These are phyloP conservation scores for Pythium plurisporium DNA, from an alignment of 352 stramenopile species.

Conservation along the genomic window DNA sequence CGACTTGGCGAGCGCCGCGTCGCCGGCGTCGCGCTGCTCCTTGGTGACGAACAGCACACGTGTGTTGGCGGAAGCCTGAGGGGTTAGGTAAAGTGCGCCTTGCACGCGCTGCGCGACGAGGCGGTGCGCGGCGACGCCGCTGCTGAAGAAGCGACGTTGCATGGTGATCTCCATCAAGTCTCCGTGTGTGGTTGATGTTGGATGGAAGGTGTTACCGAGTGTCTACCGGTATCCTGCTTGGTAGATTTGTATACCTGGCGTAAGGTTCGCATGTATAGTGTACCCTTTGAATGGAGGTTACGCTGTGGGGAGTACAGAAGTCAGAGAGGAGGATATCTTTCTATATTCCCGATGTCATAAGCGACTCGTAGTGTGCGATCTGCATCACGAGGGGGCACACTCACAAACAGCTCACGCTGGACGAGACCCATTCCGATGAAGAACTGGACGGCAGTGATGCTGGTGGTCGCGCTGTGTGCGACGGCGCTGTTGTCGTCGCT, in stretches of 20 bases:
- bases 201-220: not conserved
- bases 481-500: constrained; percentile 14
- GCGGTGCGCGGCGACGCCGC: constrained; percentile 30
- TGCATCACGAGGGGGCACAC: constrained; percentile 1
- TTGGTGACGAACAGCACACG: constrained; percentile 58
- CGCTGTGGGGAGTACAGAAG: not conserved
- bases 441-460: constrained; percentile 14
- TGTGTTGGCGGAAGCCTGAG: constrained; percentile 23
- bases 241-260: no score
- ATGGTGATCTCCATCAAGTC: constrained; percentile 21
- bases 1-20: constrained; percentile 24
- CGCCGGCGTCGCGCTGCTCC: constrained; percentile 19
- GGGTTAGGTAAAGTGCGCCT: constrained; percentile 33
- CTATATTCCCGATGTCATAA: constrained; percentile 27
- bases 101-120: constrained; percentile 72
- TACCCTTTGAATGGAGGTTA: not conserved
- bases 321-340: constrained; percentile 17
- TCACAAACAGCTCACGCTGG: not conserved
- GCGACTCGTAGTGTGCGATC: not conserved
- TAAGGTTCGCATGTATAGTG: constrained; percentile 2
- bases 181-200: constrained; percentile 4
- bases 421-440: constrained; percentile 3
- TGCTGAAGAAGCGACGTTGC: constrained; percentile 48
- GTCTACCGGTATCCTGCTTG: not conserved
- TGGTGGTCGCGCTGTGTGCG: constrained; percentile 12